Base-by-base conservation (phyloP, 140 eudicot genomes). In the Ambrosia hybrid region DNA sequence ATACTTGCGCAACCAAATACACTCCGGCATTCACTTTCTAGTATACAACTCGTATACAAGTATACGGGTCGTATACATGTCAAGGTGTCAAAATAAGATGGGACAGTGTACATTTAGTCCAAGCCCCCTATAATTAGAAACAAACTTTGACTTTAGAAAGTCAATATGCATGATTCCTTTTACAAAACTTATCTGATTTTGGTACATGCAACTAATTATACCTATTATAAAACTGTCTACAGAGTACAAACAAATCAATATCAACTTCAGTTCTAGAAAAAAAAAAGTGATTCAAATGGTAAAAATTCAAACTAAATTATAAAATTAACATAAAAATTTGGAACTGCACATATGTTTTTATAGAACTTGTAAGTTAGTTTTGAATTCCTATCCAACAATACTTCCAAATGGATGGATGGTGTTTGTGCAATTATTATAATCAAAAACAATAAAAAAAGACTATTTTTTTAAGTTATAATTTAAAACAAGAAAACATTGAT, bases 321-420 rank as follows among this genome's bases (percentile, higher is more conserved):
- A 43, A 38, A 67, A 46, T 21, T 21, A 10, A 46, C 9, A 41
- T 43, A 10, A 34, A n/a, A 45, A 16, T 67, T 46, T 67, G 38
- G 55, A 65, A 43, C 15, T 9, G 15, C 55, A 3, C 10, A 45
- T 36, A 65, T 41, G 70, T 41, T 43, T 61, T 46, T 3, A 45
- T 66, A 16, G 59, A 5, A 39, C 3, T 67, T 67, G 46, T 26
- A 67, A 67, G n/a, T n/a, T n/a, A n/a, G n/a, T n/a, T n/a, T 59
- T 30, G 26, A 12, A 46, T 67, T 67, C 7, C 6, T 13, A 48
- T 67, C 60, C 73, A 64, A 30, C 2, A 51, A 6, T 49, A 30
- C 46, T 67, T 67, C 46, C 48, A 67, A 67, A 51, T 67, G 59
- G 58, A 9, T 67, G 59, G 60, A n/a, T n/a, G n/a, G n/a, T 26